Evolutionary conservation across 2,329 filamentous ascomycete genomes (phyloP), one percentile per base, ranked within the genome.

Genomic region (Paracoccidioides lutzii): DNA sequence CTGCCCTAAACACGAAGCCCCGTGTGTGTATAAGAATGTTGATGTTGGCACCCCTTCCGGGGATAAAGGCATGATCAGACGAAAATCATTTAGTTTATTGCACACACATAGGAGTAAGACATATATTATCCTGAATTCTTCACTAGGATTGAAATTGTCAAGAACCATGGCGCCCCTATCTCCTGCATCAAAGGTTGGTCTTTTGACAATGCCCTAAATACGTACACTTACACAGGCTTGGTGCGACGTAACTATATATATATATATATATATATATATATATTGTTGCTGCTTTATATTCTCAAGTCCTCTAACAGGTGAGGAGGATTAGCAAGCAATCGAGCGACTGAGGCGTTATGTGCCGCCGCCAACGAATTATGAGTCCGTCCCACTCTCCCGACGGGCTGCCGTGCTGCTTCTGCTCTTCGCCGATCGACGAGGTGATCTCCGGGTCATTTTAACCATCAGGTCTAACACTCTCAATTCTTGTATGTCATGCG

Each of bases 321-420:
- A 9, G n/a, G 9, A n/a, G 33, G 32, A 41, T 38, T 59, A 76
- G 74, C 66, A 68, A 63, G 81, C 80, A 42, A 73, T 84, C 63
- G 72, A 77, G 44, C 76, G 80, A 55, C 71, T 84, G 32, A 74
- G 79, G 61, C 67, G 72, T 40, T 84, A 81, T 63, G 68, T 70
- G 12, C 73, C 80, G n/a, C 80, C 79, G 43, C 74, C 78, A 7
- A 81, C 80, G 5, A 75, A 73, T 59, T 84, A 81, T 70, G 71
- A 75, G 60, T 72, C 74, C 52, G 76, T 81, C 44, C 81, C 81
- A 1, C 65, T 82, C 7, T 75, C 73, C 12, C 81, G 88, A 59
- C 82, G 90, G 61, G 91, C 91, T 12, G 90, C 91, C 30, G 91
- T 97, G 43, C 74, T 97, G 54, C 79, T 97, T 51, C 78, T 97